Evolutionary conservation across 306 rosid species (phyloP).

Genomic region (Mimosa bimucronata): DNA sequence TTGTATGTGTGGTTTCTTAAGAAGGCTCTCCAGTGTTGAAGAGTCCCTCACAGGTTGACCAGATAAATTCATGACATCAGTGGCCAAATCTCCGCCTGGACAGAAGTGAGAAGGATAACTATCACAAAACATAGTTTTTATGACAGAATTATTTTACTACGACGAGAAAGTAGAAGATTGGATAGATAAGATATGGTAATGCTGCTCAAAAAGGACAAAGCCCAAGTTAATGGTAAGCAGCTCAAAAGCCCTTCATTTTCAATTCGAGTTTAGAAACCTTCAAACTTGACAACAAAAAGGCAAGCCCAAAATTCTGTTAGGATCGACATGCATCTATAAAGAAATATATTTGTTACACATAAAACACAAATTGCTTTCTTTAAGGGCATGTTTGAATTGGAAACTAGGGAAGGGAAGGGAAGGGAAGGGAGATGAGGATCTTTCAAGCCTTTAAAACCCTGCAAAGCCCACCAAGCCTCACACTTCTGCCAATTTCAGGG

Average conservation of each 20-base stretch:
- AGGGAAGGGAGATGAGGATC: too few species aligned
- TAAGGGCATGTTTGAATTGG: too few species aligned
- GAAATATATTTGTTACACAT: too few species aligned
- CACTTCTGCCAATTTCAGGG: too few species aligned
- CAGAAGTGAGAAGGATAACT: constrained; percentile 26
- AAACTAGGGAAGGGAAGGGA: too few species aligned
- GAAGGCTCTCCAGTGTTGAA: constrained; percentile 91
- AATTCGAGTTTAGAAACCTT: not conserved
- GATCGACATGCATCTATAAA: not conserved
- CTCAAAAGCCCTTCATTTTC: not conserved
- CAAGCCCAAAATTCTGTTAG: not conserved
- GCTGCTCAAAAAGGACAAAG: not conserved
- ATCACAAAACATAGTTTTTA: not conserved
- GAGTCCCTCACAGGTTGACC: constrained; percentile 85
- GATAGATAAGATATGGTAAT: constrained; percentile 2
- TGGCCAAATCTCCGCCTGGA: constrained; percentile 86
- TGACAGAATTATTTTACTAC: not conserved
- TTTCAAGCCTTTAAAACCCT: too few species aligned
- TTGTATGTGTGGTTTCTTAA: constrained; percentile 92
- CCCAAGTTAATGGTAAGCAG: not conserved
- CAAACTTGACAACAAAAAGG: not conserved
- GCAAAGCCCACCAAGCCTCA: too few species aligned
- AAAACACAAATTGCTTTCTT: too few species aligned
- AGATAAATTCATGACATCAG: constrained; percentile 65
- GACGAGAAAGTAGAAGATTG: not conserved